A percentile compares a stretch with the other conserved stretches of the same genome.
Conservation (phyloP, 2,329 filamentous ascomycete genomes). For the Ophiostoma populinum region DNA sequence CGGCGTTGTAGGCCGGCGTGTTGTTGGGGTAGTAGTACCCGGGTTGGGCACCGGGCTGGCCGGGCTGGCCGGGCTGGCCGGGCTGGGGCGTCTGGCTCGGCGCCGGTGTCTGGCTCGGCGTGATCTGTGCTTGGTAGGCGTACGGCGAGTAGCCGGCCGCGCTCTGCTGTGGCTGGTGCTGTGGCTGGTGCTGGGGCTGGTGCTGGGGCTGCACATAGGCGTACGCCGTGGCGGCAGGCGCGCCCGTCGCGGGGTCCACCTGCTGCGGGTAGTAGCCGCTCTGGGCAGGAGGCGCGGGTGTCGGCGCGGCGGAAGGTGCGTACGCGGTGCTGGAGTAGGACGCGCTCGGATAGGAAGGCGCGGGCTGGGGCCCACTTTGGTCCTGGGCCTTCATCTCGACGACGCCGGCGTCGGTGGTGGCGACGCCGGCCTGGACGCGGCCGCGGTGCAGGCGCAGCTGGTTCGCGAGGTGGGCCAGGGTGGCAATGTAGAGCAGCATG, state of each 20-base stretch:
- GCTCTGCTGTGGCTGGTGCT: not conserved
- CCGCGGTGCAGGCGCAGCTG: constrained; percentile 15
- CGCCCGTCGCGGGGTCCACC: too few species aligned
- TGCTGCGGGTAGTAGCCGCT: not conserved
- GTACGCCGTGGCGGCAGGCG: not conserved
- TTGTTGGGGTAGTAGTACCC: not conserved
- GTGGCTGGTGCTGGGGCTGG: not conserved
- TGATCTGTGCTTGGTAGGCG: not conserved
- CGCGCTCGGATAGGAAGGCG: not conserved
- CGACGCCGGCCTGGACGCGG: constrained; percentile 9
- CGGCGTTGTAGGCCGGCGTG: too few species aligned
- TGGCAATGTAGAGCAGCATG: constrained; percentile 21
- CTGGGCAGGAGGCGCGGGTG: not conserved
- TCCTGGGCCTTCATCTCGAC: constrained; percentile 16
- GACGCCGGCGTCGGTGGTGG: constrained; percentile 12
- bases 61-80: too few species aligned
- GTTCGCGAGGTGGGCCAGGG: constrained; percentile 25
- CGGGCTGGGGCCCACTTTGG: not conserved
- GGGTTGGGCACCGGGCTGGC: too few species aligned
- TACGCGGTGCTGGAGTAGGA: too few species aligned
- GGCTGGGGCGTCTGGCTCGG: too few species aligned
- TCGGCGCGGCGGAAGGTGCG: too few species aligned
- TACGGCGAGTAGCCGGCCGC: not conserved
- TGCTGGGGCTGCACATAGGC: not conserved
- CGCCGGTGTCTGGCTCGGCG: not conserved